These are phyloP conservation scores for Penicillium malachiteum DNA, from an alignment of 495 filamentous ascomycete genomes.

Conservation along the genomic window DNA sequence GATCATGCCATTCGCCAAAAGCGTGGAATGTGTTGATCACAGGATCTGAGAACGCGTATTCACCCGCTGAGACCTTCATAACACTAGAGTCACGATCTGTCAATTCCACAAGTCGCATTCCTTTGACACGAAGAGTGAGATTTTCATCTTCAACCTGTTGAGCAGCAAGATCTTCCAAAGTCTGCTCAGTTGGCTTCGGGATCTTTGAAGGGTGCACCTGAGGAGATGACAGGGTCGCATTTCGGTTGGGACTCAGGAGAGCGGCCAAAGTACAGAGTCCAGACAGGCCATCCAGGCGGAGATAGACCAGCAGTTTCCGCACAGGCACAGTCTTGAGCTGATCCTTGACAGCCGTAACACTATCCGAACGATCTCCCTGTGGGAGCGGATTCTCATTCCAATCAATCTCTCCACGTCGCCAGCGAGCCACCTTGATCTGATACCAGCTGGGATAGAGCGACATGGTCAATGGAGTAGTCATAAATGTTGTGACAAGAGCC, in stretches of 20 bases:
- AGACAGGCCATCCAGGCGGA: conserved; percentile 88
- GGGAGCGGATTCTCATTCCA: conserved; percentile 74
- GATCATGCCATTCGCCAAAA: conserved; percentile 80
- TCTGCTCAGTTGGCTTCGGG: conserved; percentile 21
- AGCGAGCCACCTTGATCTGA: conserved; percentile 86
- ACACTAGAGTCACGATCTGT: conserved; percentile 92
- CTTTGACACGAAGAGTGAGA: conserved; percentile 72
- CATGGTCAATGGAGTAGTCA: conserved; percentile 80
- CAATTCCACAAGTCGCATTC: conserved; percentile 80
- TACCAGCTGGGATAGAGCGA: conserved; percentile 85
- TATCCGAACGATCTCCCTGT: conserved; percentile 34
- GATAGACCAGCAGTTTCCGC: conserved; percentile 58
- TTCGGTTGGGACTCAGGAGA: conserved; percentile 51
- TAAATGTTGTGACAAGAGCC: conserved; percentile 88
- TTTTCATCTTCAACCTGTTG: conserved; percentile 21
- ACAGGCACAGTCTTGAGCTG: conserved; percentile 35
- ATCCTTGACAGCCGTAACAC: conserved; percentile 45
- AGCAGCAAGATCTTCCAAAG: conserved; percentile 26
- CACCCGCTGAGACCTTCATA: conserved; percentile 90
- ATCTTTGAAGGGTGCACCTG: conserved; percentile 52
- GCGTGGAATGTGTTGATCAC: conserved; percentile 90
- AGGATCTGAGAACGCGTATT: conserved; percentile 74
- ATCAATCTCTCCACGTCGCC: conserved; percentile 88
- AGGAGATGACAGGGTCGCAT: conserved; percentile 22
- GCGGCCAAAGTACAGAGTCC: conserved; percentile 82